Conservation (phyloP, 352 stramenopile species). For the Pythium utonaiense region DNA sequence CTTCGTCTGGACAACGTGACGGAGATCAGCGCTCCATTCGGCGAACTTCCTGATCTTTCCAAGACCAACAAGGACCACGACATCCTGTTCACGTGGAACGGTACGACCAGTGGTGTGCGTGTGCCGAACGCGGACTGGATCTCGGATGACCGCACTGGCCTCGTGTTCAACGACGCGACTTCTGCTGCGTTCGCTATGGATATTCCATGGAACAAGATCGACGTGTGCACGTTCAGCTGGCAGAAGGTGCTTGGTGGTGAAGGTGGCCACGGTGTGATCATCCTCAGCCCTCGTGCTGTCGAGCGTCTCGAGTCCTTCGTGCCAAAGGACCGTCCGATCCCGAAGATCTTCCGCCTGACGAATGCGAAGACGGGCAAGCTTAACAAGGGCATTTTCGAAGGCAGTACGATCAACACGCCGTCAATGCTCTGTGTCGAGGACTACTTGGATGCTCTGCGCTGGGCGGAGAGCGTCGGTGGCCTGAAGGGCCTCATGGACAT, state of each 20-base stretch:
- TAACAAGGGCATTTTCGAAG: slow-evolving; percentile 94
- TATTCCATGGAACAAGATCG: slow-evolving; percentile 98
- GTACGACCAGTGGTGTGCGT: slow-evolving; percentile 96
- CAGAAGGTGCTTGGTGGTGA: slow-evolving; percentile 99
- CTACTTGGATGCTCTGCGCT: slow-evolving; percentile 97
- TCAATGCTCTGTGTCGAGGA: slow-evolving; percentile 99
- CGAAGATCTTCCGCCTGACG: slow-evolving; percentile 99
- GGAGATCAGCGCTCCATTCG: slow-evolving; percentile 95
- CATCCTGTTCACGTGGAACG: slow-evolving; percentile 99
- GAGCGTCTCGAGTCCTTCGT: slow-evolving; percentile 96
- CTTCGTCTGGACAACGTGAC: slow-evolving; percentile 93
- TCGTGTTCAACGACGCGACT: slow-evolving; percentile 98
- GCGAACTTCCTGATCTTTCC: slow-evolving; percentile 93
- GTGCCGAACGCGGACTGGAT: slow-evolving; percentile 97
- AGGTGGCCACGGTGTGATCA: slow-evolving; percentile 96
- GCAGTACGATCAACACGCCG: slow-evolving; percentile 99
- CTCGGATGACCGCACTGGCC: slow-evolving; percentile 88
- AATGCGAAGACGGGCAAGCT: slow-evolving; percentile 96
- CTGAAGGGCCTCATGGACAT: slow-evolving; percentile 92
- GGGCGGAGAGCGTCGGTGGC: slow-evolving; percentile 94
- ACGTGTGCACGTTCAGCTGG: slow-evolving; percentile 99
- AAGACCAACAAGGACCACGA: slow-evolving; percentile 95
- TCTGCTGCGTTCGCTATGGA: slow-evolving; percentile 98
- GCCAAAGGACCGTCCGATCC: slow-evolving; percentile 87
- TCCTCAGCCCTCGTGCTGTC: slow-evolving; percentile 95